Evolutionary conservation across 139 green algal species (phyloP), one percentile per base, ranked within the genome.

Genomic region (Chlamydomonas sp.): DNA sequence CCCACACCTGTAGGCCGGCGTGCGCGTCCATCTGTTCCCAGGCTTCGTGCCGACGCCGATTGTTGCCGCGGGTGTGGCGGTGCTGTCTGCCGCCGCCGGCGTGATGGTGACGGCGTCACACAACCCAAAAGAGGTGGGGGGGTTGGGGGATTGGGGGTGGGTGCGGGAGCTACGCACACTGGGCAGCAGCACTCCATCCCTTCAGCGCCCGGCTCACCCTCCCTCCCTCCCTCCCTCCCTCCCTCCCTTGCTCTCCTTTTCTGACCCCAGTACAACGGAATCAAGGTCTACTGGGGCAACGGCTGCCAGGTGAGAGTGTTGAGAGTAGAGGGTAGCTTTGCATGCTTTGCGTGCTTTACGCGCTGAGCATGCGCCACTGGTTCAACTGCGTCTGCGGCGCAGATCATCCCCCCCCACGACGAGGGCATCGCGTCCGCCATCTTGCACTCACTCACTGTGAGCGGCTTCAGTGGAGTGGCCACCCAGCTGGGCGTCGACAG

Each of bases 91-190:
- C 37, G 85, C 83, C 22, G 88, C 81, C 2, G 88, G 88, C 6
- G 67, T 94, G 59, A 94, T 94, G 88, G 73, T 94, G 48, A 94
- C 88, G 0, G 88, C 88, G 2, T 84, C 70, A 0, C 88, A 94
- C 80, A 94, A 94, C 73, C 88, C 88, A 3, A 91, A 90, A 36
- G 67, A 66, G n/a, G n/a, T n/a, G n/a, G n/a, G n/a, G n/a, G n/a
- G n/a, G n/a, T n/a, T n/a, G n/a, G 36, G 2, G 64, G n/a, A n/a
- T n/a, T n/a, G n/a, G n/a, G n/a, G n/a, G n/a, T n/a, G n/a, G n/a
- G n/a, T n/a, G n/a, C n/a, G n/a, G n/a, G n/a, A n/a, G n/a, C n/a
- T n/a, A n/a, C n/a, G n/a, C n/a, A n/a, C n/a, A n/a, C n/a, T n/a
- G n/a, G n/a, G n/a, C n/a, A n/a, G n/a, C n/a, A n/a, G n/a, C n/a